Evolutionary conservation across 1,284 basidiomycete species (phyloP).

Genomic region (Boletus nobilissimus): DNA sequence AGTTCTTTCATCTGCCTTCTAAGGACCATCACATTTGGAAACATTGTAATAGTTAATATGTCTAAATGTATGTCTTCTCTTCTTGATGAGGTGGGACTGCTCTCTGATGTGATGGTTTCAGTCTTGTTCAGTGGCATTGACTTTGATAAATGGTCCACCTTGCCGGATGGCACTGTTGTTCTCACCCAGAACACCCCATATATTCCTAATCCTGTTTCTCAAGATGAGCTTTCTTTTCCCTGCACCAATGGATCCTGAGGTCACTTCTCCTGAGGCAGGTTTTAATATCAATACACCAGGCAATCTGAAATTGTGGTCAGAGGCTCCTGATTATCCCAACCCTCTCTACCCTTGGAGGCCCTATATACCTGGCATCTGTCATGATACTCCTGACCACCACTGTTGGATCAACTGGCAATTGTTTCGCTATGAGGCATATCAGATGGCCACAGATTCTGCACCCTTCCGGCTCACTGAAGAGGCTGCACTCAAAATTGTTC

Average conservation of each 20-base stretch:
- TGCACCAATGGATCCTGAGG: background rate
- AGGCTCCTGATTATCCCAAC: background rate
- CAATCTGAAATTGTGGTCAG: background rate
- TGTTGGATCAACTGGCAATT: background rate
- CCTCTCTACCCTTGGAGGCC: background rate
- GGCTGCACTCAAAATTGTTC: no score
- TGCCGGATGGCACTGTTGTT: constrained; percentile 1
- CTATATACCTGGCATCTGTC: background rate
- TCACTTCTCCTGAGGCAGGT: background rate
- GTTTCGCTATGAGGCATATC: background rate
- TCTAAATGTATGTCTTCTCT: background rate
- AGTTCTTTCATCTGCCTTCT: no score
- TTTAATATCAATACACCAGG: background rate
- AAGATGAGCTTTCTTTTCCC: constrained; percentile 3
- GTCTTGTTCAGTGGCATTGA: background rate
- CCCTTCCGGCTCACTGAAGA: background rate
- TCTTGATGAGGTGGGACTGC: background rate
- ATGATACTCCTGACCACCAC: background rate
- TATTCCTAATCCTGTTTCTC: background rate
- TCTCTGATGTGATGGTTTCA: background rate
- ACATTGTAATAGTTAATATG: background rate
- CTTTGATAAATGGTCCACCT: constrained; percentile 22
- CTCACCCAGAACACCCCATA: background rate
- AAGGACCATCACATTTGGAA: no score
- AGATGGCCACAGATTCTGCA: background rate